phyloP scores from a whole-genome alignment of 345 rosid species.

The Clarkia xantiana region DNA sequence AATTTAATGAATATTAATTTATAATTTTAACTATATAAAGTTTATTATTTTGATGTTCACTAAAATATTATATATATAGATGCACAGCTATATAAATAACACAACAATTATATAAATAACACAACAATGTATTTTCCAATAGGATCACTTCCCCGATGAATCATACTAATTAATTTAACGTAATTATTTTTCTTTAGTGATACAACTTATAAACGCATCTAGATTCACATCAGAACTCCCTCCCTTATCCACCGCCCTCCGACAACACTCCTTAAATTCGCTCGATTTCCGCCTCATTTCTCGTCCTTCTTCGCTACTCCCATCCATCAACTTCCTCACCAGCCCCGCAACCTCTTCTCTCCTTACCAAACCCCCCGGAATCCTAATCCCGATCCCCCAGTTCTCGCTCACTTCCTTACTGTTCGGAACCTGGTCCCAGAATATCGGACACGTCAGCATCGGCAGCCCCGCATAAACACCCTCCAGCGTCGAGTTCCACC shows the following conservation, averaged over 20 bases:
- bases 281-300: conserved; percentile 20
- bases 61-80: no score
- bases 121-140: no score
- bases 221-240: conserved; percentile 30
- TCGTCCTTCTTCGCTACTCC: conserved; percentile 13
- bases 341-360: conserved; percentile 17
- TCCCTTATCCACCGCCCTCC: conserved; percentile 16
- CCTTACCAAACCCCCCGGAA: conserved; percentile 15
- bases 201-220: conserved; percentile 20
- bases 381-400: conserved; percentile 42
- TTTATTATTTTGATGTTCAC: no score
- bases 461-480: conserved; percentile 35
- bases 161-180: no score
- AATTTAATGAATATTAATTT: no score
- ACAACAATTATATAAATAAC: no score
- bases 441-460: conserved; percentile 31
- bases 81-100: no score
- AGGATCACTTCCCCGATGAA: no score
- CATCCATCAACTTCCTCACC: conserved; percentile 17
- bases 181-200: conserved; percentile 5
- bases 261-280: conserved; percentile 12
- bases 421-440: conserved; percentile 33
- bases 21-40: no score
- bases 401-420: conserved; percentile 38
- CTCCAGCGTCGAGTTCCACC: conserved; percentile 49